phyloP scores from a whole-genome alignment of 805 yeast genomes.

The Ogataea neopini region DNA sequence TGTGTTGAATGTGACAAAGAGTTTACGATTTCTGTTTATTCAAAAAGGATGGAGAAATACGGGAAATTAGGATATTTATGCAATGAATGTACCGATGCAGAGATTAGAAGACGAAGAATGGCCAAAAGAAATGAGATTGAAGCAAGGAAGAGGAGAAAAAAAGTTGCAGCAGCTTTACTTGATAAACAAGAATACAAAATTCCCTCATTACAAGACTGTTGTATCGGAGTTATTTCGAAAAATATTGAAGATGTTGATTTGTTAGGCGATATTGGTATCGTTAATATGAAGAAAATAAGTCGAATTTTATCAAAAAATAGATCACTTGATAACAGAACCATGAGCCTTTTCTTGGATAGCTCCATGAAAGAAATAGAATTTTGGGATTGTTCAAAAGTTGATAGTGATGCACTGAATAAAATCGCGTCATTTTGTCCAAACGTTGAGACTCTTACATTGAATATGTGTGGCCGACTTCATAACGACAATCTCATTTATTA shows the following conservation, averaged over 20 bases:
- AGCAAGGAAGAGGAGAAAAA: constrained; percentile 73
- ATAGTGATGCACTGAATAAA: constrained; percentile 60
- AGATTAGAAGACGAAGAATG: constrained; percentile 43
- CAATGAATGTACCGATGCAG: constrained; percentile 54
- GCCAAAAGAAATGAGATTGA: constrained; percentile 54
- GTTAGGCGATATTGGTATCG: constrained; percentile 82
- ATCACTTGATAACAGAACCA: constrained; percentile 69
- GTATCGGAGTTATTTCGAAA: constrained; percentile 65
- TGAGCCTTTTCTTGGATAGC: constrained; percentile 71
- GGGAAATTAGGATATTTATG: constrained; percentile 67
- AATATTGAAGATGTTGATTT: constrained; percentile 75
- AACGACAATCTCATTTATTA: constrained; percentile 71
- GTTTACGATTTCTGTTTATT: constrained; percentile 66
- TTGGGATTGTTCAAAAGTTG: constrained; percentile 90
- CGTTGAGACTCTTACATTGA: constrained; percentile 61
- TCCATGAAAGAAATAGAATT: constrained; percentile 60
- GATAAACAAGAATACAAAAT: constrained; percentile 64
- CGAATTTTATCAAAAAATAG: constrained; percentile 81
- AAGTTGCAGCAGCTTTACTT: constrained; percentile 79
- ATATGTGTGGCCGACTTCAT: constrained; percentile 92
- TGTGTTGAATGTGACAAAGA: constrained; percentile 64
- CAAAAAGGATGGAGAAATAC: constrained; percentile 48
- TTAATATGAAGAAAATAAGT: constrained; percentile 69
- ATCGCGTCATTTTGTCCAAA: constrained; percentile 82
- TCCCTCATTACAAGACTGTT: constrained; percentile 78